phyloP scores from a whole-genome alignment of 495 filamentous ascomycete species.

The Penicillium cinerascens region DNA sequence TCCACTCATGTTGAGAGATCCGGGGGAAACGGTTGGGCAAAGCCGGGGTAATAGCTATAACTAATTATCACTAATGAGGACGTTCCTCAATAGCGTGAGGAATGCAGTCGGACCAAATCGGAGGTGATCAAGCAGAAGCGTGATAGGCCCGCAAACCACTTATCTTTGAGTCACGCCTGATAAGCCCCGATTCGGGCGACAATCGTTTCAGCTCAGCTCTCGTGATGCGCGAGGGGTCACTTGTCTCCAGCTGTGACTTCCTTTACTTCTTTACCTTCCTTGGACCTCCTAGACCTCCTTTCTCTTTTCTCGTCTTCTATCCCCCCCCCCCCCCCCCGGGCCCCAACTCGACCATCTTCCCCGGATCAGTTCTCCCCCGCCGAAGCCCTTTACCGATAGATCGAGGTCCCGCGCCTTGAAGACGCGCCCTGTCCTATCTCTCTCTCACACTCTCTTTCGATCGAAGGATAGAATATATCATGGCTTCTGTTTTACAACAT shows the following conservation, averaged over 20 bases:
- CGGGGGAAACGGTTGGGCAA: not conserved
- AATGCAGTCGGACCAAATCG: not conserved
- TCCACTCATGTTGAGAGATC: not conserved
- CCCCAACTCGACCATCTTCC: not conserved
- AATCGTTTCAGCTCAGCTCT: slow-evolving; percentile 5
- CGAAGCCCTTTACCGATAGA: not conserved
- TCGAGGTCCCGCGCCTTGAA: not conserved
- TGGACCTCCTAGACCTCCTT: not conserved
- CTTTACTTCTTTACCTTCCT: not conserved
- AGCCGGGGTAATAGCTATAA: not conserved
- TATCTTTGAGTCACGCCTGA: slow-evolving; percentile 7
- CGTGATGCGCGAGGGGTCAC: slow-evolving; percentile 12
- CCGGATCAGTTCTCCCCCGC: slow-evolving; percentile 5
- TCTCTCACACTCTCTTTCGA: not conserved
- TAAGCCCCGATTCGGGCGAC: slow-evolving; percentile 3
- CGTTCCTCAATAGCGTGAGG: not conserved
- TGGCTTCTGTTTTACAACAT: slow-evolving; percentile 33
- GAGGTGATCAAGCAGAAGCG: not conserved
- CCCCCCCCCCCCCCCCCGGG: not conserved
- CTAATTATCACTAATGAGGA: not conserved
- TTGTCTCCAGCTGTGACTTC: not conserved
- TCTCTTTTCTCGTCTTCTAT: not conserved
- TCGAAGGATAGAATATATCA: slow-evolving; percentile 4
- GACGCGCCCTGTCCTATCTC: not conserved
- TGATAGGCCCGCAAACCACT: not conserved